Conservation (phyloP, 2,329 filamentous ascomycete species). For the Colletotrichum tropicicola region DNA sequence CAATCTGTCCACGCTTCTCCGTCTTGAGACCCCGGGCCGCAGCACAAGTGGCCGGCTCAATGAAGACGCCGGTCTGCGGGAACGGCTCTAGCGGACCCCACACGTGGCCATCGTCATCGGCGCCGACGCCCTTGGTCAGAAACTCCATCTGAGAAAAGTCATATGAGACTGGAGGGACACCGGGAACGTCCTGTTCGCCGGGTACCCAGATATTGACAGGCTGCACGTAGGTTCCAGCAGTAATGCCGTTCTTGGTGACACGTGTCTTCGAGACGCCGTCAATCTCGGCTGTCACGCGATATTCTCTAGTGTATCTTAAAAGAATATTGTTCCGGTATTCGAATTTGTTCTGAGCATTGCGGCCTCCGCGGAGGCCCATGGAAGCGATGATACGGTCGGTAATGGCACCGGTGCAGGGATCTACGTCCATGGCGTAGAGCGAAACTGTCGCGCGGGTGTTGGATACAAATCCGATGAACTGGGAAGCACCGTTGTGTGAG, state of each 20-base stretch:
- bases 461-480: slow-evolving; percentile 45
- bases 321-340: slow-evolving; percentile 44
- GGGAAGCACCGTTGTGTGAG: background rate
- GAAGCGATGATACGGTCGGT: slow-evolving; percentile 44
- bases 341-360: slow-evolving; percentile 46
- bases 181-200: slow-evolving; percentile 46
- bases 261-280: slow-evolving; percentile 40
- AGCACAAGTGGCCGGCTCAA: slow-evolving; percentile 30
- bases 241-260: slow-evolving; percentile 43
- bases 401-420: slow-evolving; percentile 45
- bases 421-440: slow-evolving; percentile 45
- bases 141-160: slow-evolving; percentile 47
- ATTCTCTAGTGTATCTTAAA: slow-evolving; percentile 44
- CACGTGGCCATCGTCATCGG: slow-evolving; percentile 43
- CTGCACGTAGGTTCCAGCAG: slow-evolving; percentile 44
- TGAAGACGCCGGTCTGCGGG: slow-evolving; percentile 45
- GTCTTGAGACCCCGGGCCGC: slow-evolving; percentile 7
- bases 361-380: slow-evolving; percentile 40
- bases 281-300: slow-evolving; percentile 43
- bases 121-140: slow-evolving; percentile 44
- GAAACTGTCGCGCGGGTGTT: slow-evolving; percentile 42
- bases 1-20: slow-evolving; percentile 9
- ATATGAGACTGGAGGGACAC: slow-evolving; percentile 41
- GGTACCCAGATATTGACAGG: slow-evolving; percentile 47
- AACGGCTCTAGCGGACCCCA: slow-evolving; percentile 48